A percentile compares a stretch with the other conserved stretches of the same genome.
Evolutionary conservation across 208 protist species (phyloP).

Genomic region (Trypanosoma caninum): DNA sequence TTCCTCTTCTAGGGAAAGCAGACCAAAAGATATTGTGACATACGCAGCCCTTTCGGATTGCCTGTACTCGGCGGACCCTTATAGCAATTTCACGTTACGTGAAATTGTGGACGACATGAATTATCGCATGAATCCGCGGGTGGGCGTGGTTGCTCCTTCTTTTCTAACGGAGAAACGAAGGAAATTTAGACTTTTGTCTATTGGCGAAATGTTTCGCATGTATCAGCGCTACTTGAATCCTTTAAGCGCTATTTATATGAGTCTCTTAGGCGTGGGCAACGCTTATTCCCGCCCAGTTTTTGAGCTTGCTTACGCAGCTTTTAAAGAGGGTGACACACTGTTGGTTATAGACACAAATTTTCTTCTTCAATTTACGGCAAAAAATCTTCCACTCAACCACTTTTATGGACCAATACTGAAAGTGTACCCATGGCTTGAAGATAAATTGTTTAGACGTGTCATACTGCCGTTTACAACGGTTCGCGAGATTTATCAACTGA

Average conservation of each 20-base stretch:
- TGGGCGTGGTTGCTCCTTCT: slow-evolving; percentile 2
- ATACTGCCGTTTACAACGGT: slow-evolving; percentile 82
- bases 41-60: slow-evolving; percentile 54
- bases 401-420: slow-evolving; percentile 57
- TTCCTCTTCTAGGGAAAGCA: slow-evolving; percentile 33
- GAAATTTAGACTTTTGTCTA: slow-evolving; percentile 53
- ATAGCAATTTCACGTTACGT: slow-evolving; percentile 40
- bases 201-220: slow-evolving; percentile 44
- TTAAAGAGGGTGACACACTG: slow-evolving; percentile 29
- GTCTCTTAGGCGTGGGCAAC: slow-evolving; percentile 39
- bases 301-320: slow-evolving; percentile 32
- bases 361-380: slow-evolving; percentile 69
- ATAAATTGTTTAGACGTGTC: slow-evolving; percentile 26
- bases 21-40: slow-evolving; percentile 21
- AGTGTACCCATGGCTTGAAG: slow-evolving; percentile 41
- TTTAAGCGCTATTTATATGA: slow-evolving; percentile 46
- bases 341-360: slow-evolving; percentile 87
- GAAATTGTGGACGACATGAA: slow-evolving; percentile 59
- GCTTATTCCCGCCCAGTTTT: slow-evolving; percentile 44
- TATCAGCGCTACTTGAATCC: slow-evolving; percentile 39
- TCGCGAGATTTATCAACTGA: slow-evolving; percentile 51
- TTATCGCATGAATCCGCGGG: slow-evolving; percentile 44
- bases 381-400: slow-evolving; percentile 66
- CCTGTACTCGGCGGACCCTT: slow-evolving; percentile 62
- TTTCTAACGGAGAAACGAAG: slow-evolving; percentile 2